These are phyloP conservation scores for Paracoccidioides brasiliensis DNA, from an alignment of 2,329 filamentous ascomycete species.

Conservation along the genomic window DNA sequence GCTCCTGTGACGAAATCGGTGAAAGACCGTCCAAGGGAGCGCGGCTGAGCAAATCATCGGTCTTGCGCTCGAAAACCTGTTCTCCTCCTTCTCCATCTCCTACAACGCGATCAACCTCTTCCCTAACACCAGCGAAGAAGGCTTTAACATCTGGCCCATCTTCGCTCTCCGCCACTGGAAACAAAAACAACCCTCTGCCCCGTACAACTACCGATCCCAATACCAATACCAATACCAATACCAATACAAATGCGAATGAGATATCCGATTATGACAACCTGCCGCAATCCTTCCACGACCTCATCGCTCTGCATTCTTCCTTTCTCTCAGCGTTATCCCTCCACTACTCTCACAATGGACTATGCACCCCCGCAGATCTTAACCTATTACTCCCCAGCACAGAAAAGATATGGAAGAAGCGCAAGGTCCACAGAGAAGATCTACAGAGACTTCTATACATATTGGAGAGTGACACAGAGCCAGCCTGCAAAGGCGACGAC, in stretches of 20 bases:
- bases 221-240: neutral
- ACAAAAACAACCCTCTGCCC: neutral
- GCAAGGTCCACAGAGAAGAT: conserved; percentile 51
- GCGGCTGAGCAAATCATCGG: neutral
- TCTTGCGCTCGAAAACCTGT: neutral
- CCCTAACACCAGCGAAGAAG: neutral
- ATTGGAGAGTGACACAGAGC: conserved; percentile 7
- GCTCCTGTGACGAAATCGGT: conserved; percentile 1
- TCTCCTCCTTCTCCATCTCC: neutral
- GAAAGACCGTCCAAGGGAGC: conserved; percentile 6
- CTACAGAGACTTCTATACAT: conserved; percentile 54
- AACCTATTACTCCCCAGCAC: conserved; percentile 48
- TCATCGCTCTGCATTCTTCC: conserved; percentile 51
- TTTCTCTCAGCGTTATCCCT: conserved; percentile 57
- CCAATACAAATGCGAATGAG: conserved; percentile 11
- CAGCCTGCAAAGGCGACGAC: conserved; percentile 1
- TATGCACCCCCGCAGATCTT: conserved; percentile 50
- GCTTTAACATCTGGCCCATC: neutral
- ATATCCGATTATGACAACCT: conserved; percentile 31
- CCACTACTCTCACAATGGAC: conserved; percentile 57
- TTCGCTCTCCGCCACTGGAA: neutral
- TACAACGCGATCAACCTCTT: neutral
- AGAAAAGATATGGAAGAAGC: conserved; percentile 59
- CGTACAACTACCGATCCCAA: neutral
- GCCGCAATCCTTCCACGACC: conserved; percentile 31